A percentile compares a stretch with the other conserved stretches of the same genome.
These are phyloP conservation scores for Pichia gijzeniarum DNA, from an alignment of 805 yeast species.

Conservation along the genomic window DNA sequence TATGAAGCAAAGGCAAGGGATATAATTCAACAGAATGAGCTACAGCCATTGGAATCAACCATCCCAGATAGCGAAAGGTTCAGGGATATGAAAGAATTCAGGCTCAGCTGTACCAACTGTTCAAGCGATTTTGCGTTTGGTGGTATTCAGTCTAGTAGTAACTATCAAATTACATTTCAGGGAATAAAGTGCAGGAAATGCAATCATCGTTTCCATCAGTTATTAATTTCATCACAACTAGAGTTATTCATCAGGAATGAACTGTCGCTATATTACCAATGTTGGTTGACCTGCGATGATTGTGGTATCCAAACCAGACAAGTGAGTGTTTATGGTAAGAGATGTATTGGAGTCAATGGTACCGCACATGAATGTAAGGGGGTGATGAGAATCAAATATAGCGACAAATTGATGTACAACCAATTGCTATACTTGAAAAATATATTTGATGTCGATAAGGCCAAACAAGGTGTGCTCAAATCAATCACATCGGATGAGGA, in stretches of 20 bases:
- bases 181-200: slow-evolving; percentile 73
- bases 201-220: slow-evolving; percentile 39
- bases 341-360: slow-evolving; percentile 67
- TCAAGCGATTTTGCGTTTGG: slow-evolving; percentile 56
- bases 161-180: slow-evolving; percentile 52
- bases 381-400: slow-evolving; percentile 67
- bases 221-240: slow-evolving; percentile 62
- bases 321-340: slow-evolving; percentile 80
- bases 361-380: slow-evolving; percentile 68
- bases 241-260: slow-evolving; percentile 66
- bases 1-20: slow-evolving; percentile 43
- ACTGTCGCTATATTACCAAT: slow-evolving; percentile 75
- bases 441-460: slow-evolving; percentile 76
- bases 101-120: slow-evolving; percentile 55
- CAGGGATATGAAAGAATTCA: slow-evolving; percentile 50
- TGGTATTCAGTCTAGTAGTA: slow-evolving; percentile 62
- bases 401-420: slow-evolving; percentile 76
- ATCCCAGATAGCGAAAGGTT: slow-evolving; percentile 80
- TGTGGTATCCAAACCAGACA: slow-evolving; percentile 80
- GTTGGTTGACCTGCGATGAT: slow-evolving; percentile 83
- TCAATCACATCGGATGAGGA: slow-evolving; percentile 36
- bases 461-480: slow-evolving; percentile 49
- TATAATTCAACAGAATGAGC: slow-evolving; percentile 32
- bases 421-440: slow-evolving; percentile 76
- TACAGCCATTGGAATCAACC: slow-evolving; percentile 75